These are phyloP conservation scores for Chlorella sp. DNA, from an alignment of 139 green algal genomes.

Conservation along the genomic window DNA sequence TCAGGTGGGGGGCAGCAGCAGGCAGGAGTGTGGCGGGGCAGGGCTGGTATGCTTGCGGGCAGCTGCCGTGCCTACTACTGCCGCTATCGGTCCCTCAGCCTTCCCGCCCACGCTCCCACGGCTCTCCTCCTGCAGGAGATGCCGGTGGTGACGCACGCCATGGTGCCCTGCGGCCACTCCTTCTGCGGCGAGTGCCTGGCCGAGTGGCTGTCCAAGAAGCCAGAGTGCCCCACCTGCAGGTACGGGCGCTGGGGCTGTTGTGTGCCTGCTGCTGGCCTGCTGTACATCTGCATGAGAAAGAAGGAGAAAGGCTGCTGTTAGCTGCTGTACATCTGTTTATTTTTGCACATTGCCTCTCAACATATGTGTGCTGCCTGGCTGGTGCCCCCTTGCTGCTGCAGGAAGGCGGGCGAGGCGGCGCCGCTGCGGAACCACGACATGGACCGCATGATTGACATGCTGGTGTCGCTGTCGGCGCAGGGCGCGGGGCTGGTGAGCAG, in stretches of 20 bases:
- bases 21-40: too few relatives aligned
- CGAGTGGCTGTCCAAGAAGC: slow-evolving; percentile 41
- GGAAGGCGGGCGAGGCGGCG: not conserved
- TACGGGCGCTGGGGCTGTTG: not conserved
- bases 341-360: too few relatives aligned
- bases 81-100: too few relatives aligned
- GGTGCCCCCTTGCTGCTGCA: not conserved
- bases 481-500: not conserved
- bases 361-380: too few relatives aligned
- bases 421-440: not conserved
- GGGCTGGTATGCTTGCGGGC: too few relatives aligned
- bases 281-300: too few relatives aligned
- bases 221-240: slow-evolving; percentile 50
- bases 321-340: too few relatives aligned
- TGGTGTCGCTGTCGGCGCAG: not conserved
- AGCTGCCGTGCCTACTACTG: too few relatives aligned
- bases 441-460: not conserved
- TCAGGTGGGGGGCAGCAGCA: not conserved
- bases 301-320: too few relatives aligned
- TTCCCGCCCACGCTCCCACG: too few relatives aligned
- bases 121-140: slow-evolving; percentile 41
- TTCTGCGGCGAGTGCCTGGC: slow-evolving; percentile 55
- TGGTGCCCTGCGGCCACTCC: slow-evolving; percentile 52
- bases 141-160: slow-evolving; percentile 42
- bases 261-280: too few relatives aligned